Evolutionary conservation across 108 stramenopile species (phyloP), one percentile per base, ranked within the genome.

Genomic region (Cylindrotheca closterium): DNA sequence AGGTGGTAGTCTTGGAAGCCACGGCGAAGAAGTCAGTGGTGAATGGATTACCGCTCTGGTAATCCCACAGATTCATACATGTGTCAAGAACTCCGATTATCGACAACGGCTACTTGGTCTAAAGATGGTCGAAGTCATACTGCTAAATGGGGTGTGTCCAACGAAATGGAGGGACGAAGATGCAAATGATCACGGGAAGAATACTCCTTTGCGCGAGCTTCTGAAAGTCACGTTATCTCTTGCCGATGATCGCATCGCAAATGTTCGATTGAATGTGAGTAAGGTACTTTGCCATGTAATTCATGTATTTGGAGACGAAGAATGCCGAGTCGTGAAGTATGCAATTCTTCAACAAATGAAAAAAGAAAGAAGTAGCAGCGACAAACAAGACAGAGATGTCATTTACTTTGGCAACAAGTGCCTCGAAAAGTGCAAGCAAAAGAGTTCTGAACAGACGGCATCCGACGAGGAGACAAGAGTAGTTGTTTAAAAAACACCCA

Each of bases 231-330:
- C 89, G 23, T 63, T 81, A 27, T 86, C 85, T 4, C 75, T 86
- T n/a, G 66, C 83, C 7, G 61, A 71, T n/a, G 94, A 95, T 63
- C 53, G 49, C 1, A 83, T 95, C 24, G 86, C 86, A 4, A 95
- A 95, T 65, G 91, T 95, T 46, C 79, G 91, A 23, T 58, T 95
- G 50, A 92, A 92, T 67, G 89, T 95, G 31, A 91, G 91, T 15
- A 68, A 86, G 30, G 70, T 79, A n/a, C 73, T 92, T 49, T 78
- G 62, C 4, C 61, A 72, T 1, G 75, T 81, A 1, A 52, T 87
- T 10, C 68, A 75, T 49, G 75, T 82, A 12, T 72, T 91, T 46
- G 83, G 84, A 17, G 81, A 79, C 8, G 76, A 83, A 21, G 88
- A 90, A 30, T 65, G 83, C 19, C 55, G 82, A 22, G 81, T 80